These are phyloP conservation scores for Paecilomyces fulvus DNA, from an alignment of 2,329 filamentous ascomycete genomes.

Conservation along the genomic window DNA sequence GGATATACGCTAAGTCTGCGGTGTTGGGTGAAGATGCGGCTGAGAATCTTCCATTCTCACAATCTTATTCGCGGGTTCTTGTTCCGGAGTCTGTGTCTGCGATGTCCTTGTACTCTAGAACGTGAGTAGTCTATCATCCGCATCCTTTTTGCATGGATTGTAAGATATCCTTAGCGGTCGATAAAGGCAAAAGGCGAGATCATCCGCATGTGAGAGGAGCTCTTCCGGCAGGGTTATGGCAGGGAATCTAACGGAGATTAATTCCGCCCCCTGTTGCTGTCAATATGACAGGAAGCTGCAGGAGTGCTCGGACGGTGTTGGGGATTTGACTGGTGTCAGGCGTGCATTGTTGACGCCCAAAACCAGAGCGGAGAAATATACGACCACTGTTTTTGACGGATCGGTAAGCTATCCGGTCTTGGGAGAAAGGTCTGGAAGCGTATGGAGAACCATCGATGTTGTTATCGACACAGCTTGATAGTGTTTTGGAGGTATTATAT, in stretches of 20 bases:
- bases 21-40: neutral
- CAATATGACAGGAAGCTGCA: neutral
- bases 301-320: neutral
- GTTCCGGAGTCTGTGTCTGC: neutral
- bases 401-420: neutral
- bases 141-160: neutral
- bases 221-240: neutral
- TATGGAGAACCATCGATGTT: neutral
- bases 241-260: neutral
- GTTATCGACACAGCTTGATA: neutral
- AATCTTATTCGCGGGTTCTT: neutral
- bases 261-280: neutral
- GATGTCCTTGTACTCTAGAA: neutral
- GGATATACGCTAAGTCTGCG: neutral
- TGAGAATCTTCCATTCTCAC: neutral
- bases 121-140: neutral
- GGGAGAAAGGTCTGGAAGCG: neutral
- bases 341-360: neutral
- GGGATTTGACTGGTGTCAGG: neutral
- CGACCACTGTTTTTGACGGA: neutral
- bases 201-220: neutral
- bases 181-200: neutral
- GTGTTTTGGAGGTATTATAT: neutral
- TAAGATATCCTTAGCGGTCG: neutral
- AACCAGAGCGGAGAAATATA: neutral